Conservation (phyloP, 1,284 basidiomycete genomes). For the Pseudozyma pruni region DNA sequence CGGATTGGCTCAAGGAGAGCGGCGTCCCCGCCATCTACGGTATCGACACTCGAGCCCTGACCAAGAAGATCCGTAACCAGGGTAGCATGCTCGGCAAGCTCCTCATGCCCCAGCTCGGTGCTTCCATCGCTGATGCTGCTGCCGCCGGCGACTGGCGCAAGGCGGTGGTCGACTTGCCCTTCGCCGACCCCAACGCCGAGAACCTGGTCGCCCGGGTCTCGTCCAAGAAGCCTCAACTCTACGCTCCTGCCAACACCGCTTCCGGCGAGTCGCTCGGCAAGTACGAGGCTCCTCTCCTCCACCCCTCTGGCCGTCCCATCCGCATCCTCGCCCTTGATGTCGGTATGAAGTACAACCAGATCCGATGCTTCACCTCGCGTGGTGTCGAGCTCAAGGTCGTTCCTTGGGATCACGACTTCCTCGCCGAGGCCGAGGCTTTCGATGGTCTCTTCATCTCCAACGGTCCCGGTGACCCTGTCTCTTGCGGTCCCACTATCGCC, state of each 20-base stretch:
- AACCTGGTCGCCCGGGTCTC: constrained; percentile 95
- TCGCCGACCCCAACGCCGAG: constrained; percentile 85
- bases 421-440: constrained; percentile 77
- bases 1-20: constrained; percentile 94
- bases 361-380: constrained; percentile 91
- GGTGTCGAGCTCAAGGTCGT: constrained; percentile 97
- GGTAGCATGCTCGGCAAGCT: constrained; percentile 81
- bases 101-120: constrained; percentile 61
- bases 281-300: constrained; percentile 71
- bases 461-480: constrained; percentile 95
- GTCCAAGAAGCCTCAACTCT: constrained; percentile 76
- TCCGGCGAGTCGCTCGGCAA: constrained; percentile 69
- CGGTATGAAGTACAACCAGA: constrained; percentile 99
- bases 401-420: constrained; percentile 95
- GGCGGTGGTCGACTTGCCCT: constrained; percentile 83
- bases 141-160: constrained; percentile 77
- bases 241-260: constrained; percentile 69
- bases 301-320: constrained; percentile 81
- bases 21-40: constrained; percentile 94
- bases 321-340: constrained; percentile 93
- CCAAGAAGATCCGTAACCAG: constrained; percentile 93
- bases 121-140: constrained; percentile 51
- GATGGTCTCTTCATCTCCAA: constrained; percentile 98
- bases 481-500: constrained; percentile 75
- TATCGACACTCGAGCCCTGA: constrained; percentile 94